phyloP scores from a whole-genome alignment of 257 asterid species.

The Nemophila menziesii region DNA sequence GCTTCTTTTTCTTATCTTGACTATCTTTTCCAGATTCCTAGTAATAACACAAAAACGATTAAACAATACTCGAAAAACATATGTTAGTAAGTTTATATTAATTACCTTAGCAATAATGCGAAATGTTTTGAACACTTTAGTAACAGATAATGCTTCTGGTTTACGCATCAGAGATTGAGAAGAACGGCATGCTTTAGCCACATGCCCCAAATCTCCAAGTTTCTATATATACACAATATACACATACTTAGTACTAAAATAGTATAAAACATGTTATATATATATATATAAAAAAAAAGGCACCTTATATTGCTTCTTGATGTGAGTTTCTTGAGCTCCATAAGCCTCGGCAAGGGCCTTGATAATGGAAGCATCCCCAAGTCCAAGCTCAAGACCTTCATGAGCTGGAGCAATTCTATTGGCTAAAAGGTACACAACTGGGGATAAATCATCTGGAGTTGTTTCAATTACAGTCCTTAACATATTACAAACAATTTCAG shows the following conservation, averaged over 20 bases:
- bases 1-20: constrained; percentile 83
- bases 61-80: no score
- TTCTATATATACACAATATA: constrained; percentile 40
- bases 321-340: constrained; percentile 67
- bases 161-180: constrained; percentile 81
- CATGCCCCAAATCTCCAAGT: constrained; percentile 92
- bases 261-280: no score
- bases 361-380: constrained; percentile 73
- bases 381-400: constrained; percentile 90
- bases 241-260: no score
- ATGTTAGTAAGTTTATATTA: no score
- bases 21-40: constrained; percentile 97
- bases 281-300: no score
- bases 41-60: constrained; percentile 5
- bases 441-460: constrained; percentile 66
- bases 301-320: constrained; percentile 78
- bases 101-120: constrained; percentile 75
- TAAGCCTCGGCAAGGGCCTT: constrained; percentile 93
- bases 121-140: constrained; percentile 76
- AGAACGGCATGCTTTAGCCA: constrained; percentile 84
- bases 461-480: constrained; percentile 81
- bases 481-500: constrained; percentile 80
- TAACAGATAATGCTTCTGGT: constrained; percentile 72
- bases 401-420: constrained; percentile 77
- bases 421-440: constrained; percentile 65